Base-by-base conservation (phyloP, 2,329 filamentous ascomycete genomes). In the Aspergillus pseudoviridinutans region DNA sequence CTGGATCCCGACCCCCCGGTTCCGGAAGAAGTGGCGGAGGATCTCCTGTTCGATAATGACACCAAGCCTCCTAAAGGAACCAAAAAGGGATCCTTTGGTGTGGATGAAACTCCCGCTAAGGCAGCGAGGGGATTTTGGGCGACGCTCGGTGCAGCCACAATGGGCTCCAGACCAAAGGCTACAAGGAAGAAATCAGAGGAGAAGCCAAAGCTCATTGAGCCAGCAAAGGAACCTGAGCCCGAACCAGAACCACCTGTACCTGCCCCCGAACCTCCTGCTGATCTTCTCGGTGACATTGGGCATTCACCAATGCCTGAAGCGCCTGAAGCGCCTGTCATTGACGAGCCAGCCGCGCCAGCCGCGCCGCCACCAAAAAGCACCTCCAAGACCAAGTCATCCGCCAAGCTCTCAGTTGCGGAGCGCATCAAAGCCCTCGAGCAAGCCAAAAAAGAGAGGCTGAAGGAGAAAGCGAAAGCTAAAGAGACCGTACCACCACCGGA, bases 351-450 rank as follows among this genome's bases (percentile, higher is more conserved):
- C 65, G 61, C 69, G 57, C 66, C 72, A 63, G 68, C 71, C 64
- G 72, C 74, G 65, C 72, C 74, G 61, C 71, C 76, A 57, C 77
- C 77, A 64, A 71, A 77, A 62, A 70, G 72, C 50, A 62, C 59
- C 54, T 75, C 72, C 54, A 78, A 76, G 60, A 64, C 74, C 51
- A 79, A 78, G 65, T 66, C 72, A 57, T 58, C 72, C 24, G 70
- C 65, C 50, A 79, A 77, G 63, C 72, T 76, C 14, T 80, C 76
- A 51, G 75, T 85, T 46, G 77, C 80, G 17, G 83, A 85, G 62
- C 79, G 79, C 63, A 80, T 85, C 71, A 83, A 76, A 61, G 69
- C 68, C 25, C 70, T 81, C 41, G 79, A 80, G 57, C 68, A 73
- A 56, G 66, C 58, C 47, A 73, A 71, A 55, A 78, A 75, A 60